phyloP scores from a whole-genome alignment of 78 protist genomes.

The Pigoraptor vietnamica region DNA sequence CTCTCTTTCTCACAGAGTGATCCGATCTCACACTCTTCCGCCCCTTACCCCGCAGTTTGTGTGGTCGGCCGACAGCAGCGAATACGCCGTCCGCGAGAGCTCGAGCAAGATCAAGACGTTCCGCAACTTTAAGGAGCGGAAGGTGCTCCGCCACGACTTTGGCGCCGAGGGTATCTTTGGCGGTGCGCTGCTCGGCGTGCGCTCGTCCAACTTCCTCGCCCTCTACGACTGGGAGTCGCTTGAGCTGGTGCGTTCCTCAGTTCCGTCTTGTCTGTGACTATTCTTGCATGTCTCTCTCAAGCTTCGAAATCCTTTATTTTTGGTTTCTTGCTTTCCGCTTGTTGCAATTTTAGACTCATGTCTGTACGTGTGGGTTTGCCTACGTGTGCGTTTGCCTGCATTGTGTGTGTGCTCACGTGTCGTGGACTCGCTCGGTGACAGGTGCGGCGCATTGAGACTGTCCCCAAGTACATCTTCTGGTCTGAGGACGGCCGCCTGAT shows the following conservation, averaged over 20 bases:
- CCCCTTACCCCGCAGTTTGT: slow-evolving; percentile 49
- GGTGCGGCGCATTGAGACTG: slow-evolving; percentile 79
- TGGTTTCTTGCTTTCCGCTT: not conserved
- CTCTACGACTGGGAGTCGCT: slow-evolving; percentile 94
- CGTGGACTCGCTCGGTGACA: no score
- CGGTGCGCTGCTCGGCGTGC: slow-evolving; percentile 84
- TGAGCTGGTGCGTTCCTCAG: slow-evolving; percentile 37
- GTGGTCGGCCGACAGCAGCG: slow-evolving; percentile 68
- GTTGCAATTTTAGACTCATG: not conserved
- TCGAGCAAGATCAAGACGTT: slow-evolving; percentile 65
- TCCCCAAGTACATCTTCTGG: slow-evolving; percentile 77
- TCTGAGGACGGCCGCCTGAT: slow-evolving; percentile 67
- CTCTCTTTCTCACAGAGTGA: not conserved
- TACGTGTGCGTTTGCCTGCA: not conserved
- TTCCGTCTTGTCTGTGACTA: not conserved
- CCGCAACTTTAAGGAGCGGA: slow-evolving; percentile 80
- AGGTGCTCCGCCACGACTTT: slow-evolving; percentile 53
- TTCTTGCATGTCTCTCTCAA: no score
- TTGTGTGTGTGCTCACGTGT: not conserved
- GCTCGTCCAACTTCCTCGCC: slow-evolving; percentile 42
- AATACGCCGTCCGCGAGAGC: slow-evolving; percentile 58
- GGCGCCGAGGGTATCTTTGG: slow-evolving; percentile 81
- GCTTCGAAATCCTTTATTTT: no score
- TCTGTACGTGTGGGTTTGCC: not conserved
- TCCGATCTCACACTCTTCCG: not conserved